phyloP scores from a whole-genome alignment of 768 basidiomycete species.

The Termitomyces eurrhizus region DNA sequence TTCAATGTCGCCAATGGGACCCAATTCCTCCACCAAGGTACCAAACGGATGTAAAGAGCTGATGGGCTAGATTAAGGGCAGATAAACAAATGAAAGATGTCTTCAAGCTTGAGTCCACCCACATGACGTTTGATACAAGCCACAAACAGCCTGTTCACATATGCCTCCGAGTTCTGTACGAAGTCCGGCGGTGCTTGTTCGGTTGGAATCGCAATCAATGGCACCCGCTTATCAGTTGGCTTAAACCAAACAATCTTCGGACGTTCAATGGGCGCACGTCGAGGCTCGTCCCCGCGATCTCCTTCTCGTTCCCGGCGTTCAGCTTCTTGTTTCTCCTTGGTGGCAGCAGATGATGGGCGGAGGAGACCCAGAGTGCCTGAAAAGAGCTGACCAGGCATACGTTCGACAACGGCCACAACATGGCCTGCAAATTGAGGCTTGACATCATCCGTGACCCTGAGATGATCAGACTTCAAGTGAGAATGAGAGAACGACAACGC shows the following conservation, averaged over 20 bases:
- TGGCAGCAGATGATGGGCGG: slow-evolving; percentile 93
- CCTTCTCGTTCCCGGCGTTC: slow-evolving; percentile 97
- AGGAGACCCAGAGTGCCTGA: slow-evolving; percentile 94
- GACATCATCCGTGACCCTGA: slow-evolving; percentile 92
- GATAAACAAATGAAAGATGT: slow-evolving; percentile 16
- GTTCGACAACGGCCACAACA: slow-evolving; percentile 98
- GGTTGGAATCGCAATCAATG: slow-evolving; percentile 96
- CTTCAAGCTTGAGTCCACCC: slow-evolving; percentile 27
- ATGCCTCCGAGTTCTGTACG: slow-evolving; percentile 89
- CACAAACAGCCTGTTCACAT: slow-evolving; percentile 89
- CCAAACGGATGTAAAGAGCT: slow-evolving; percentile 99
- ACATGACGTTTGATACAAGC: slow-evolving; percentile 99
- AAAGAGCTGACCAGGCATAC: slow-evolving; percentile 98
- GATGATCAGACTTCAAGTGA: slow-evolving; percentile 3
- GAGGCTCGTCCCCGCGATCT: slow-evolving; percentile 80
- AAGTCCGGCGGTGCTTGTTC: slow-evolving; percentile 98
- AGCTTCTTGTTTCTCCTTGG: slow-evolving; percentile 98
- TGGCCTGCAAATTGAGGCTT: slow-evolving; percentile 99
- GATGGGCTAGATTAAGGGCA: slow-evolving; percentile 54
- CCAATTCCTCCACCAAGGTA: slow-evolving; percentile 95
- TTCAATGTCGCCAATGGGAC: slow-evolving; percentile 97
- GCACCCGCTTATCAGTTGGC: slow-evolving; percentile 98
- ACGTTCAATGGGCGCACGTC: slow-evolving; percentile 75
- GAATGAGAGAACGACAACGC: slow-evolving; percentile 19
- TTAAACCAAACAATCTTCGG: slow-evolving; percentile 99